A percentile compares a stretch with the other conserved stretches of the same genome.
Conservation (phyloP, 148 eudicot genomes). For the Rhododendron williamsianum region DNA sequence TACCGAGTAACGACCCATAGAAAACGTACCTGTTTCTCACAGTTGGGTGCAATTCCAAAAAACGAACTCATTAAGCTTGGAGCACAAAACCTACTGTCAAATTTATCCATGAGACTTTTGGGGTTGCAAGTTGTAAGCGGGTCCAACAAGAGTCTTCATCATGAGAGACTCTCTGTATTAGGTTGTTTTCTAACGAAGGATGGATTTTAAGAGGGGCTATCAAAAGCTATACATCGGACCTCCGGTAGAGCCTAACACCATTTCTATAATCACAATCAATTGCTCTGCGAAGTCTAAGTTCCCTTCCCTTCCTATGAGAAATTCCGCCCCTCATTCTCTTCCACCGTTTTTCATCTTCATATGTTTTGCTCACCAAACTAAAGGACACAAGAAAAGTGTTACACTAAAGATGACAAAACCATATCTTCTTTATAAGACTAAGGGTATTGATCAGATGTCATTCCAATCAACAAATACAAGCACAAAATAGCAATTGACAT, state of each 20-base stretch:
- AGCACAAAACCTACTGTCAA: neutral
- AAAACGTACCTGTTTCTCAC: neutral
- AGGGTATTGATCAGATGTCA: neutral
- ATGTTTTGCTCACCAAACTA: neutral
- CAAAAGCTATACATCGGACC: neutral
- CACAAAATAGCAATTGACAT: neutral
- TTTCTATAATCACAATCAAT: neutral
- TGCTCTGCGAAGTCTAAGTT: neutral
- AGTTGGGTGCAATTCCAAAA: neutral
- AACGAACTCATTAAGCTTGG: neutral
- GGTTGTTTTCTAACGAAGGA: neutral
- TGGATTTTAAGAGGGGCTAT: neutral
- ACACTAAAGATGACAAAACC: neutral
- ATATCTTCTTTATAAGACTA: neutral
- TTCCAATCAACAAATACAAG: constrained; percentile 1
- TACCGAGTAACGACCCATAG: neutral
- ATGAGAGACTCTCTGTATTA: neutral
- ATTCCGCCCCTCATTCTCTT: neutral
- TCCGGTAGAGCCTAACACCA: neutral
- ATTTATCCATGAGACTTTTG: neutral
- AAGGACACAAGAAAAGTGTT: neutral
- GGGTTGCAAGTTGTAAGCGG: neutral
- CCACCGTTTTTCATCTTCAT: neutral
- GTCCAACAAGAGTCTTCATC: neutral
- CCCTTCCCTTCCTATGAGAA: neutral